Conservation (phyloP, 495 filamentous ascomycete genomes). For the Aspergillus nanangensis region DNA sequence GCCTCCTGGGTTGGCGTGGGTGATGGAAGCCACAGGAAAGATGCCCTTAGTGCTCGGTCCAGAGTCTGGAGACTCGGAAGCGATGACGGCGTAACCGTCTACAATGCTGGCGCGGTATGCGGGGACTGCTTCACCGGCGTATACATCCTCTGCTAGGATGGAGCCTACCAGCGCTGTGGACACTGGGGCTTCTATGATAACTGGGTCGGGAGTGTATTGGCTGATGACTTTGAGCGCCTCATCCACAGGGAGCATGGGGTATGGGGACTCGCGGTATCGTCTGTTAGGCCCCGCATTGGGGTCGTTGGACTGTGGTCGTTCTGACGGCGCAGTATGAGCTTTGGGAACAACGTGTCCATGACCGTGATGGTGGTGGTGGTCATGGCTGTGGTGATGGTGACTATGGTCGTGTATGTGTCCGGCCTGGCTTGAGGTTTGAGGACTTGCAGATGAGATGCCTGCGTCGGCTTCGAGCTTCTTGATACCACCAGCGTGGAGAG, state of each 20-base stretch:
- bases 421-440: constrained; percentile 15
- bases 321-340: constrained; percentile 62
- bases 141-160: constrained; percentile 79
- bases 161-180: constrained; percentile 60
- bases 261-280: constrained; percentile 80
- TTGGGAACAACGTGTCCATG: constrained; percentile 65
- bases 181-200: constrained; percentile 53
- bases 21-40: constrained; percentile 83
- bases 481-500: constrained; percentile 74
- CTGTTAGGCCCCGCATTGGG: constrained; percentile 71
- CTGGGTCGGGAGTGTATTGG: constrained; percentile 59
- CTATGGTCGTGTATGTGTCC: constrained; percentile 38
- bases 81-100: constrained; percentile 84
- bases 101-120: constrained; percentile 96
- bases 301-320: constrained; percentile 70
- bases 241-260: constrained; percentile 83
- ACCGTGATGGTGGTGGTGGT: constrained; percentile 52
- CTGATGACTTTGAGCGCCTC: constrained; percentile 72
- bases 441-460: constrained; percentile 44
- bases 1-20: constrained; percentile 71
- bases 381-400: constrained; percentile 45
- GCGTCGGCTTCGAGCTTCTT: constrained; percentile 82
- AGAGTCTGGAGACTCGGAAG: constrained; percentile 37
- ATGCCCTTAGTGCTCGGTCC: constrained; percentile 61
- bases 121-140: constrained; percentile 75